Base-by-base conservation (phyloP, 1,284 basidiomycete genomes). In the Megacollybia platyphylla region DNA sequence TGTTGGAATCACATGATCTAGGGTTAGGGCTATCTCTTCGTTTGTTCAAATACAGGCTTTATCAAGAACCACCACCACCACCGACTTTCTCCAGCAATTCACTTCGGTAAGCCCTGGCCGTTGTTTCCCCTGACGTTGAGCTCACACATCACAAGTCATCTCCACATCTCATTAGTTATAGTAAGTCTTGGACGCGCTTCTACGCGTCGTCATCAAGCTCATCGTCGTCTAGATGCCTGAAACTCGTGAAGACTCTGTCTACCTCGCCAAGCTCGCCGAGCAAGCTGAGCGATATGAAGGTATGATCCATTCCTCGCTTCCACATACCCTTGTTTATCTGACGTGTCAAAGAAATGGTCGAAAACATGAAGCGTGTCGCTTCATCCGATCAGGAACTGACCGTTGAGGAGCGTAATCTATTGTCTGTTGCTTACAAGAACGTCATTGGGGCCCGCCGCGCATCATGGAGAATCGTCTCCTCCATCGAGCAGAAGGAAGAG, bases 401-500 rank as follows among this genome's bases (percentile, higher is more conserved):
- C 52, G 94, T 98, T 44, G 94, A 98, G 73, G 94, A 98, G 73
- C 92, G 96, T 52, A 98, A 97, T 67, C 82, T 98, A 46, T 81
- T 98, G 47, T 97, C 93, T 24, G 94, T 98, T 52, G 94, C 94
- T 26, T 98, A 98, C 81, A 99, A 99, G 89, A 99, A 98, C 70
- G 93, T 98, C 52, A 97, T 97, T 57, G 94, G 94, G 68, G 94
- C 94, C 38, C 93, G 94, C 56, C 92, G 94, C 65, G 94, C 94
- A 39, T 97, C 92, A 41, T 98, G 94, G 94, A 77, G 96, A 57
- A 97, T 98, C 59, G 93, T 98, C 50, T 97, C 92, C 54, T 97
- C 93, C 49, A 97, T 98, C 59, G 94, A 98, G 73, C 93, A 97
- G 73, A 98, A 98, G 79, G 96, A 98, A 77, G 94, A 97, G 75